Percentiles rank a stretch among this genome's conserved stretches.
These are phyloP conservation scores for Biscogniauxia mediterranea DNA, from an alignment of 2,329 filamentous ascomycete species.

Conservation along the genomic window DNA sequence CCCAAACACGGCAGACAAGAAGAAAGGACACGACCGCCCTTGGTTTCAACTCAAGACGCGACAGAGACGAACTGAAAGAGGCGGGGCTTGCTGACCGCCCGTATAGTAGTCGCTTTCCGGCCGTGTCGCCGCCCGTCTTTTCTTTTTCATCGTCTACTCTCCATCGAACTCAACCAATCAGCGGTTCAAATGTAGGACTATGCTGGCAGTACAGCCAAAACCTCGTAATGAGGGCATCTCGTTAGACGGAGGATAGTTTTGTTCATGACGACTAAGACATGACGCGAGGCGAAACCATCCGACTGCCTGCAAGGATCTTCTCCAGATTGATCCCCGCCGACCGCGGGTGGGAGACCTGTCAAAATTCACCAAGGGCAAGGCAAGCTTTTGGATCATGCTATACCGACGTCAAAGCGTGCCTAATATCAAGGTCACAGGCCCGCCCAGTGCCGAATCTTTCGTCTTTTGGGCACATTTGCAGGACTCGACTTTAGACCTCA, in stretches of 20 bases:
- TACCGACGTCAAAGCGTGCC: not conserved
- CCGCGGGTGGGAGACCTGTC: not conserved
- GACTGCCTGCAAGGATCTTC: not conserved
- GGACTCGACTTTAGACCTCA: conserved; percentile 3
- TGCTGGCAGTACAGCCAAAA: not conserved
- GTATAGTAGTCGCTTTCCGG: not conserved
- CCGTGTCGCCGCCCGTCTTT: not conserved
- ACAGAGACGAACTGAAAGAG: not conserved
- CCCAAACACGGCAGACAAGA: not conserved
- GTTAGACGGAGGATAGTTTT: not conserved
- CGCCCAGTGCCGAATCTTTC: not conserved
- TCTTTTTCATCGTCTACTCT: not conserved
- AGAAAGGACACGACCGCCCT: not conserved
- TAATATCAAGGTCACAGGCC: not conserved
- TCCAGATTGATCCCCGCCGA: conserved; percentile 1
- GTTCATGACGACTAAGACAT: conserved; percentile 2
- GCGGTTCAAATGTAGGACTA: not conserved
- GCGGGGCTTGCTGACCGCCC: not conserved
- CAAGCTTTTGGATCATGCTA: too few species aligned
- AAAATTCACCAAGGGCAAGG: not conserved
- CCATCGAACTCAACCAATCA: not conserved
- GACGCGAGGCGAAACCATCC: conserved; percentile 1
- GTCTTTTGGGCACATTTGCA: not conserved
- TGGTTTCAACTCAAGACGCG: not conserved
- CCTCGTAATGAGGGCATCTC: not conserved